Conservation (phyloP, 768 basidiomycete species). For the Leccinum broughii region DNA sequence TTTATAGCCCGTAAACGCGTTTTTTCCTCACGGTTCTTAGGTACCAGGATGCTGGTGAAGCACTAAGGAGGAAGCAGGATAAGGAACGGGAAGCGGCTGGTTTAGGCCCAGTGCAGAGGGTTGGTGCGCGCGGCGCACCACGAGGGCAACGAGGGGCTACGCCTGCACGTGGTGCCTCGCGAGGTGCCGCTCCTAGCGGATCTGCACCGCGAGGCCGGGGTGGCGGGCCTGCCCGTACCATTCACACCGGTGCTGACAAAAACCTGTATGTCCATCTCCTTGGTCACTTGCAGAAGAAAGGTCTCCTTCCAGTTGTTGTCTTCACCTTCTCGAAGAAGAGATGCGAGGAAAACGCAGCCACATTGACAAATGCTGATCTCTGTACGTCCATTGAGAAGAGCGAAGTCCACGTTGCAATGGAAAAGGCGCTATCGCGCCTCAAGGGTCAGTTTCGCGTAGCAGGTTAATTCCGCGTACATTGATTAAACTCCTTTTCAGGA, state of each 20-base stretch:
- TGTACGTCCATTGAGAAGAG: conserved; percentile 92
- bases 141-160: conserved; percentile 48
- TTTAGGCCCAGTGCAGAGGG: conserved; percentile 77
- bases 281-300: conserved; percentile 80
- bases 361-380: conserved; percentile 84
- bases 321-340: conserved; percentile 97
- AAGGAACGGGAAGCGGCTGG: conserved; percentile 97
- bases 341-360: conserved; percentile 95
- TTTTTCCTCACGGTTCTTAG: conserved; percentile 39
- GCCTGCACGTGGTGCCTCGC: conserved; percentile 54
- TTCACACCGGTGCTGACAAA: conserved; percentile 76
- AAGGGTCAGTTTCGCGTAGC: conserved; percentile 60
- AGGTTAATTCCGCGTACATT: conserved; percentile 2
- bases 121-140: conserved; percentile 75
- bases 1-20: neutral
- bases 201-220: conserved; percentile 38
- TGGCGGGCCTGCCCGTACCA: conserved; percentile 52
- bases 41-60: conserved; percentile 88
- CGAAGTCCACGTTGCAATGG: conserved; percentile 92
- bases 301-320: conserved; percentile 88
- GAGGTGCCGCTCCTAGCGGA: conserved; percentile 47
- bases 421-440: conserved; percentile 85
- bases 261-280: conserved; percentile 94
- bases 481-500: conserved; percentile 45
- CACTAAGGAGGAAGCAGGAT: conserved; percentile 91